Evolutionary conservation across 2,329 filamentous ascomycete genomes (phyloP), one percentile per base, ranked within the genome.

Genomic region (Pleurostoma richardsiae): DNA sequence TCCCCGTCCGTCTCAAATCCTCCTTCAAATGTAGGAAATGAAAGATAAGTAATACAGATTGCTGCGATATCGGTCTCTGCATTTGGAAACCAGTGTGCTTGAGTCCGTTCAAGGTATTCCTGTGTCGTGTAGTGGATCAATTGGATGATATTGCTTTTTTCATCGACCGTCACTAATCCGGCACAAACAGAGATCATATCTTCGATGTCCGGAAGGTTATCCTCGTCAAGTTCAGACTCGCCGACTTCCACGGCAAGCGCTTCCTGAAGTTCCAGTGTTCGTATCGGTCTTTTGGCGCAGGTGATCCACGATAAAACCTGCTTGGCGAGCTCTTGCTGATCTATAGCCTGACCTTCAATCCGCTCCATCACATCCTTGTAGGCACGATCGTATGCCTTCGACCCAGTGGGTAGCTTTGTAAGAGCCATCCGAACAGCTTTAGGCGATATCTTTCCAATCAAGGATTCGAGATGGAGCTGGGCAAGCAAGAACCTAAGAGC

Each of bases 91-190:
- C 33, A 36, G 33, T 36, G 8, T n/a, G 8, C 33, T n/a, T 38
- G 42, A 1, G 52, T 65, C 10, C 49, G 42, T 19, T 68, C 58
- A 40, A 76, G 64, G 51, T 71, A 77, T 38, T 74, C 63, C 40
- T 74, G 66, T 2, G 70, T 60, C 0, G 73, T 75, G 45, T 71
- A 70, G 50, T 77, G 72, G 4, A 72, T 67, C 0, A 76, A 50
- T 3, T 68, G 61, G 8, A 75, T 56, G 29, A 66, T 56, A 19
- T 57, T 41, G 42, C 59, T 73, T 40, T 67, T 51, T 40, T 65
- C 47, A 33, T 75, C 68, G 3, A 71, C 38, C 0, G 61, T 66
- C 2, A 76, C 64, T 7, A 77, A 44, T 1, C 72, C 71, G 30
- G 62, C 64, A 47, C 70, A 76, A 2, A 59, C 56, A 4, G 64